A percentile compares a stretch with the other conserved stretches of the same genome.
Evolutionary conservation across 2,329 filamentous ascomycete species (phyloP).

Genomic region (Curvularia sp.): DNA sequence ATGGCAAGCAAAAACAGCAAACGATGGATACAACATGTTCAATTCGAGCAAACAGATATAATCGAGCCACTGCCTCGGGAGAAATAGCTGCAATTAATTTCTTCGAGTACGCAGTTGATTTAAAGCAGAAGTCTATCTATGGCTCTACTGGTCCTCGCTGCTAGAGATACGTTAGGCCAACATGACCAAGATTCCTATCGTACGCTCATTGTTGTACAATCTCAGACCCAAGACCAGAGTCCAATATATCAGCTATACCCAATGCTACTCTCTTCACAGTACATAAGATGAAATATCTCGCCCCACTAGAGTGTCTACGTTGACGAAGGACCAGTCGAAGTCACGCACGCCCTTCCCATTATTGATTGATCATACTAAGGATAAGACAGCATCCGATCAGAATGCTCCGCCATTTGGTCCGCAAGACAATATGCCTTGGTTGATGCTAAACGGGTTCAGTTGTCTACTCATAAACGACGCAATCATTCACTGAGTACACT

Average conservation of each 20-base stretch:
- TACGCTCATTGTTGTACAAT: background rate
- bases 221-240: background rate
- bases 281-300: background rate
- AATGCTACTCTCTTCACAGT: background rate
- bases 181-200: background rate
- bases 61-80: background rate
- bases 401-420: background rate
- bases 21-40: background rate
- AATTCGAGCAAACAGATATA: background rate
- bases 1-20: background rate
- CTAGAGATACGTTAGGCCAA: background rate
- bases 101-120: background rate
- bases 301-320: background rate
- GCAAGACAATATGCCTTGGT: background rate
- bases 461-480: background rate
- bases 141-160: background rate
- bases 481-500: background rate
- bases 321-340: background rate
- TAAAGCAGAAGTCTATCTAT: background rate
- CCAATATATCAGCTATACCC: background rate
- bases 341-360: background rate
- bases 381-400: background rate
- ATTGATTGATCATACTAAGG: background rate
- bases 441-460: background rate
- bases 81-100: background rate